Evolutionary conservation across 2,329 filamentous ascomycete genomes (phyloP), one percentile per base, ranked within the genome.

Genomic region (Botrytis hyacinthi): DNA sequence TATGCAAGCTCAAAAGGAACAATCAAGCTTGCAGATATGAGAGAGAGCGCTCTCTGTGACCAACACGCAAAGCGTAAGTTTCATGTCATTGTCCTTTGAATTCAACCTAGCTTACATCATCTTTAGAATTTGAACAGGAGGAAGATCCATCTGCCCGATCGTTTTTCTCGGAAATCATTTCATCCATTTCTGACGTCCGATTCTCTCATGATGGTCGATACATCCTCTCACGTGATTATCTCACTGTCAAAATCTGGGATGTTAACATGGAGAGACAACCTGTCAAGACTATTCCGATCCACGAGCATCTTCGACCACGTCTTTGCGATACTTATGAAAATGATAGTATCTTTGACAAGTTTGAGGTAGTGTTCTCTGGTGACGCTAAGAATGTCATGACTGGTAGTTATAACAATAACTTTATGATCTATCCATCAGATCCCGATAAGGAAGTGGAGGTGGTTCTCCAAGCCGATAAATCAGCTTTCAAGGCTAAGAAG

Each of bases 361-460:
- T 99, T 78, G 96, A 99, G 84, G 96, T 99, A 60, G 95, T 98
- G 70, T 99, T 99, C 85, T 98, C 95, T 2, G 96, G 96, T 37
- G 95, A 98, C 83, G 94, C 94, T 57, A 97, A 97, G 87, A 98
- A 99, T 79, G 96, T 98, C 77, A 99, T 99, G 96, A 99, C 96
- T 9, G 96, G 96, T 79, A 98, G 94, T 82, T 99, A 99, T 87
- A 99, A 99, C 88, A 99, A 99, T 86, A 99, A 99, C 86, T 98
- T 99, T 87, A 99, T 99, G 96, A 99, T 99, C 81, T 99, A 98
- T 83, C 96, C 96, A 7, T 96, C 95, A 40, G 95, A 98, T 80
- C 93, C 95, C 10, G 93, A 95, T 78, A 97, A 97, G 85, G 96
- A 99, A 82, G 95, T 95, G 4, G 96, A 99, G 83, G 95, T 99